Percentiles rank a stretch among this genome's conserved stretches.
These are phyloP conservation scores for Apophysomyces ossiformis DNA, from an alignment of 371 early-diverging fungal species.

Conservation along the genomic window DNA sequence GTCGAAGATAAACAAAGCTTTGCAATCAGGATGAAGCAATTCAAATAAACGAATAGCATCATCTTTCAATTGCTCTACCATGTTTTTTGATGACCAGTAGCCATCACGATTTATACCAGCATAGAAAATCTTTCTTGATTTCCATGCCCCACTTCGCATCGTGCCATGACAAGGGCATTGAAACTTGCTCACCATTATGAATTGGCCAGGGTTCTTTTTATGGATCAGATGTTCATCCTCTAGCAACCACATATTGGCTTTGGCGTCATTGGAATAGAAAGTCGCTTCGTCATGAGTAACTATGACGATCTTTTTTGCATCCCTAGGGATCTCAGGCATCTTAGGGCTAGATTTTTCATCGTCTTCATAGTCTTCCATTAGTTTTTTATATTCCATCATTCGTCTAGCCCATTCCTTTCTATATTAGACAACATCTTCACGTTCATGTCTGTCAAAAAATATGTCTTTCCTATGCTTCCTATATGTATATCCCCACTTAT, in stretches of 20 bases:
- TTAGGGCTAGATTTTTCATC: not conserved
- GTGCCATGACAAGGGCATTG: constrained; percentile 21
- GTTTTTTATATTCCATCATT: constrained; percentile 5
- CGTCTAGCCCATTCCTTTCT: constrained; percentile 10
- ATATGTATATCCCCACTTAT: constrained; percentile 21
- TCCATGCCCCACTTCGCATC: constrained; percentile 5
- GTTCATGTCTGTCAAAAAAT: constrained; percentile 17
- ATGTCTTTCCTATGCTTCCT: constrained; percentile 12
- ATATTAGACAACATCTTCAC: constrained; percentile 14
- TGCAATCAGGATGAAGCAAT: constrained; percentile 10
- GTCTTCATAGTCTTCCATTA: constrained; percentile 10
- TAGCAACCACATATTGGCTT: constrained; percentile 3
- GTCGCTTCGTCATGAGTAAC: constrained; percentile 14
- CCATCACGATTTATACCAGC: constrained; percentile 10
- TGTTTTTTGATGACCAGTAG: constrained; percentile 13
- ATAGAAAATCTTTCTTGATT: not conserved
- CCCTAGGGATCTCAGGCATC: not conserved
- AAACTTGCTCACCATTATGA: constrained; percentile 21
- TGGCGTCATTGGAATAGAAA: constrained; percentile 21
- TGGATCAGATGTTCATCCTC: not conserved
- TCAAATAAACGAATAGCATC: constrained; percentile 15
- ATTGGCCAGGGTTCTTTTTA: constrained; percentile 16
- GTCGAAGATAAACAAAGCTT: constrained; percentile 18
- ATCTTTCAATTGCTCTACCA: constrained; percentile 14
- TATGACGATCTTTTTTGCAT: constrained; percentile 7